Conservation (phyloP, 2,329 filamentous ascomycete species). For the Botrytis fragariae region DNA sequence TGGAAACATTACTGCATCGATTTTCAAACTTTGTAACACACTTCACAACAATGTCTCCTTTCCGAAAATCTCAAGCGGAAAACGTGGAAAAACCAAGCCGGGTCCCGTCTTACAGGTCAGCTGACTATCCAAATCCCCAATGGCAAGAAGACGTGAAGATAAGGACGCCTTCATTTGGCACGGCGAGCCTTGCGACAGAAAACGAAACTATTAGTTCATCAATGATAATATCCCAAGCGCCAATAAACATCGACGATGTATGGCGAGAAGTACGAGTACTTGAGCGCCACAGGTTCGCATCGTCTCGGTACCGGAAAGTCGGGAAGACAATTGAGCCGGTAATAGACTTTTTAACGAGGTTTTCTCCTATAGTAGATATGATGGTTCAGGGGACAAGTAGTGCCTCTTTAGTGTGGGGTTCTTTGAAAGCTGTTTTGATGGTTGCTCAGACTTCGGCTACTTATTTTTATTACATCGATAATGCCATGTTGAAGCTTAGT, state of each 20-base stretch:
- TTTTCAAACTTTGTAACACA: background rate
- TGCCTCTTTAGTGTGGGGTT: constrained; percentile 18
- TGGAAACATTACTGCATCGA: background rate
- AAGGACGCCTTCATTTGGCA: background rate
- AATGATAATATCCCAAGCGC: background rate
- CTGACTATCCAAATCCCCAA: background rate
- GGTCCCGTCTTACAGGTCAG: constrained; percentile 15
- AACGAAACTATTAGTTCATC: background rate
- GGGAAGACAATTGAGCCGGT: constrained; percentile 17
- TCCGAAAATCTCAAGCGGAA: background rate
- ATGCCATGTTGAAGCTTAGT: constrained; percentile 15
- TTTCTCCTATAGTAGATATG: constrained; percentile 15
- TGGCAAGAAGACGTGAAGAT: constrained; percentile 5
- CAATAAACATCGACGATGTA: constrained; percentile 16
- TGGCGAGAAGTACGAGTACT: constrained; percentile 20
- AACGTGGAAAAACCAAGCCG: background rate
- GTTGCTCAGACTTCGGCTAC: constrained; percentile 18
- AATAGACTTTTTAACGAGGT: constrained; percentile 16
- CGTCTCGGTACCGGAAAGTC: constrained; percentile 13
- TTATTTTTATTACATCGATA: constrained; percentile 16
- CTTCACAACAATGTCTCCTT: background rate
- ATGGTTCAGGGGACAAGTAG: constrained; percentile 17
- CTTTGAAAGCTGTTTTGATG: constrained; percentile 15
- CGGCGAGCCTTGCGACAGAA: background rate
- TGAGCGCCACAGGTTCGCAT: constrained; percentile 15